These are phyloP conservation scores for Penicillium nordicum DNA, from an alignment of 2,329 filamentous ascomycete species.

Conservation along the genomic window DNA sequence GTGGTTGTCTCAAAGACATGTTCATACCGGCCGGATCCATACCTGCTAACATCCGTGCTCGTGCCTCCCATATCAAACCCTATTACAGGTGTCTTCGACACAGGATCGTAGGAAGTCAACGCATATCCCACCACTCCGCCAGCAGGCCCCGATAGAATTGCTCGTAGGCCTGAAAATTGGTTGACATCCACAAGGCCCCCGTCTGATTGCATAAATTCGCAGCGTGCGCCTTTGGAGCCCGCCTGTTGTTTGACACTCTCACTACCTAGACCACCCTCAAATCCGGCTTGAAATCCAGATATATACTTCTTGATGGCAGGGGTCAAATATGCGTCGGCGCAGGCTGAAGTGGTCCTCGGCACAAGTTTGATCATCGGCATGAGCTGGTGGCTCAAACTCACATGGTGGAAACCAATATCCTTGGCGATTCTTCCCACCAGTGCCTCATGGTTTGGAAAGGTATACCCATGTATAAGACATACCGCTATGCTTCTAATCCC, in stretches of 20 bases:
- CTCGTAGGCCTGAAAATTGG: conserved; percentile 74
- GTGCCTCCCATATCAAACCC: conserved; percentile 94
- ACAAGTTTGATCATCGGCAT: conserved; percentile 89
- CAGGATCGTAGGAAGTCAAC: conserved; percentile 77
- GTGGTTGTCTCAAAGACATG: conserved; percentile 91
- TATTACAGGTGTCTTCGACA: conserved; percentile 76
- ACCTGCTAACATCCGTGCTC: conserved; percentile 82
- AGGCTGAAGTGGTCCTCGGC: conserved; percentile 70
- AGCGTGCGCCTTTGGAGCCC: conserved; percentile 67
- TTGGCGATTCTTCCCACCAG: conserved; percentile 70
- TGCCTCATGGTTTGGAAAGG: conserved; percentile 81
- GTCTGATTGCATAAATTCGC: conserved; percentile 93
- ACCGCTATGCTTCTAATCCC: conserved; percentile 82
- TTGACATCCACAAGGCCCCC: conserved; percentile 56
- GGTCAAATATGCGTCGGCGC: conserved; percentile 75
- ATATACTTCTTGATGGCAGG: conserved; percentile 77
- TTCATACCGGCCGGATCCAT: conserved; percentile 78
- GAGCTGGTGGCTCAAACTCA: conserved; percentile 74
- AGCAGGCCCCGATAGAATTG: conserved; percentile 86
- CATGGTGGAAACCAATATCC: conserved; percentile 78
- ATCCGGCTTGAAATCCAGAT: conserved; percentile 72
- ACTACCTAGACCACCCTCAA: conserved; percentile 74
- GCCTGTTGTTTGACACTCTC: conserved; percentile 66
- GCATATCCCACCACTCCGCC: conserved; percentile 91
- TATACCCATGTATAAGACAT: conserved; percentile 89